phyloP scores from a whole-genome alignment of 768 basidiomycete genomes.

The Postia placenta region DNA sequence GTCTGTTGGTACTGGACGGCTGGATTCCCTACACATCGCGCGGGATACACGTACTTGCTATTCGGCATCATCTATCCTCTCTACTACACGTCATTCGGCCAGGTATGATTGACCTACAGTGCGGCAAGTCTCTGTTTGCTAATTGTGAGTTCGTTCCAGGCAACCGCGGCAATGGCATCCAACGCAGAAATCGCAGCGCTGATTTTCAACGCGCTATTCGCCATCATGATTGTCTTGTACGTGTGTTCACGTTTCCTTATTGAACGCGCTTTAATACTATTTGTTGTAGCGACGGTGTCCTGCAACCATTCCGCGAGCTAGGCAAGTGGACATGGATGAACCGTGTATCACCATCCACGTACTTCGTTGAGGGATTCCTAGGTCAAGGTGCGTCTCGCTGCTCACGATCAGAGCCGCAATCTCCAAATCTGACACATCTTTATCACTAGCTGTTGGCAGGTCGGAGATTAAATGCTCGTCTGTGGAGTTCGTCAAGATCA shows the following conservation, averaged over 20 bases:
- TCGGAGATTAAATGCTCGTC: slow-evolving; percentile 48
- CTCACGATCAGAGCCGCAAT: background rate
- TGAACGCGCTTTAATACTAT: background rate
- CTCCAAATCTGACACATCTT: background rate
- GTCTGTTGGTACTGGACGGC: slow-evolving; percentile 46
- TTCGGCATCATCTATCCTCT: slow-evolving; percentile 33
- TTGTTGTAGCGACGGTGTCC: slow-evolving; percentile 44
- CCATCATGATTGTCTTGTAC: slow-evolving; percentile 38
- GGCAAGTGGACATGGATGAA: slow-evolving; percentile 43
- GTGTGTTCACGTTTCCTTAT: slow-evolving; percentile 8
- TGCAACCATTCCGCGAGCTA: slow-evolving; percentile 38
- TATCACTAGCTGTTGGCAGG: slow-evolving; percentile 40
- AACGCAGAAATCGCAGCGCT: slow-evolving; percentile 35
- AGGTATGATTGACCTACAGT: slow-evolving; percentile 7
- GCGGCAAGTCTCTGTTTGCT: too few species aligned
- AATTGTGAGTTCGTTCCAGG: slow-evolving; percentile 12
- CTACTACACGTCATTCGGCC: slow-evolving; percentile 38
- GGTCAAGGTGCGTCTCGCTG: slow-evolving; percentile 35
- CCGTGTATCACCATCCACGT: slow-evolving; percentile 27
- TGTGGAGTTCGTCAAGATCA: slow-evolving; percentile 54
- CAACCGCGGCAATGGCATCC: slow-evolving; percentile 37
- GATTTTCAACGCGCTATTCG: slow-evolving; percentile 32
- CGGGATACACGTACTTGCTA: slow-evolving; percentile 34
- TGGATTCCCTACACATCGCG: slow-evolving; percentile 31
- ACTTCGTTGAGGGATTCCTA: slow-evolving; percentile 34